These are phyloP conservation scores for Abrus precatorius DNA, from an alignment of 306 rosid genomes.

Conservation along the genomic window DNA sequence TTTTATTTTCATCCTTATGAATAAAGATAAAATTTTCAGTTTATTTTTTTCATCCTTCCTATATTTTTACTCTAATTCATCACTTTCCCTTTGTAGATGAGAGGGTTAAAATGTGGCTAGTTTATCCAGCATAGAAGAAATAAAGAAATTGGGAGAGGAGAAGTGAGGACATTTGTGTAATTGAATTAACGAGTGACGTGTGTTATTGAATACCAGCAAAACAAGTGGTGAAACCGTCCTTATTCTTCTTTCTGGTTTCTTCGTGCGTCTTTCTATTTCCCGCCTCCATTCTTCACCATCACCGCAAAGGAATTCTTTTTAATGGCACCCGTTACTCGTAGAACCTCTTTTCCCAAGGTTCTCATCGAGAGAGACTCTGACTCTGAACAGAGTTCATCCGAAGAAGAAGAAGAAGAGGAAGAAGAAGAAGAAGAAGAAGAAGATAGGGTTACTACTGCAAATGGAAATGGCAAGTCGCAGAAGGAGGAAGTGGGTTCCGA, in stretches of 20 bases:
- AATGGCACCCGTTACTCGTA: constrained; percentile 79
- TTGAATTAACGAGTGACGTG: neutral
- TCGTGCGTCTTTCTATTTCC: constrained; percentile 31
- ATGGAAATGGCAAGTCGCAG: constrained; percentile 44
- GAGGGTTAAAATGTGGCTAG: no score
- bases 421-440: constrained; percentile 42
- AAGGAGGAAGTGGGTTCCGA: constrained; percentile 56
- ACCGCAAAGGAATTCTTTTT: neutral
- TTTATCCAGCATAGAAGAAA: no score
- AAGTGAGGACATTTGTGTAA: no score
- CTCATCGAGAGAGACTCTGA: constrained; percentile 75
- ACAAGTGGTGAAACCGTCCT: neutral
- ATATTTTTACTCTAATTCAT: no score
- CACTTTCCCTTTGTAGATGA: no score
- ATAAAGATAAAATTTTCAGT: no score
- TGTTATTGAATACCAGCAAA: neutral
- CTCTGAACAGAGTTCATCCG: constrained; percentile 81
- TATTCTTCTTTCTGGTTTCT: neutral
- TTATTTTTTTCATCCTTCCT: no score
- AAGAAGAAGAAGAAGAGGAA: constrained; percentile 57
- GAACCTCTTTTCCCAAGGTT: constrained; percentile 71
- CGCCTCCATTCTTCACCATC: neutral
- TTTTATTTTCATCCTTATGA: no score
- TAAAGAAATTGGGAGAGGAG: no score
- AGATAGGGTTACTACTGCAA: constrained; percentile 40